Evolutionary conservation across 2,329 filamentous ascomycete species (phyloP).

Genomic region (Botrytis pseudocinerea): DNA sequence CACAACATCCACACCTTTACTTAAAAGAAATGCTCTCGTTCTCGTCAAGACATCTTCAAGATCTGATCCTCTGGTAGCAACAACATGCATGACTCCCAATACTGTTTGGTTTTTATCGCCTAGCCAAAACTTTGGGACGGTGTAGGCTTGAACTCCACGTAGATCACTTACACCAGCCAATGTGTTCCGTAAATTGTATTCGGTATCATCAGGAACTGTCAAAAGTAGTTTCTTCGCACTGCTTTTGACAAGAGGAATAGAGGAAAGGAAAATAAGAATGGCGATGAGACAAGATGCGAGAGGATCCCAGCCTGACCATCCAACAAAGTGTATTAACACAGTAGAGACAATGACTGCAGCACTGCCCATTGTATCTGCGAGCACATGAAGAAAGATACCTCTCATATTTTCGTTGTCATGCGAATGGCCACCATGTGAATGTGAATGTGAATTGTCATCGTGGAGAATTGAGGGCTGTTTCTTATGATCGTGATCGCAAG

Average conservation of each 20-base stretch:
- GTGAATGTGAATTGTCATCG: conserved; percentile 44
- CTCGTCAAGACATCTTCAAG: conserved; percentile 81
- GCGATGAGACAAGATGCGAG: conserved; percentile 93
- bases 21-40: conserved; percentile 69
- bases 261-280: conserved; percentile 87
- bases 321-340: conserved; percentile 78
- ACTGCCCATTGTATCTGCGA: conserved; percentile 92
- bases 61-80: conserved; percentile 70
- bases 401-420: conserved; percentile 97
- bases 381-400: conserved; percentile 92
- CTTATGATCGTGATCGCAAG: conserved; percentile 36
- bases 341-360: conserved; percentile 94
- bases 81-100: conserved; percentile 82
- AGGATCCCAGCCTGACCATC: conserved; percentile 94
- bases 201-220: conserved; percentile 78
- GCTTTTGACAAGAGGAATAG: conserved; percentile 81
- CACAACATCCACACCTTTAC: conserved; percentile 75
- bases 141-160: conserved; percentile 81
- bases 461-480: conserved; percentile 24
- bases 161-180: conserved; percentile 80
- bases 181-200: conserved; percentile 85
- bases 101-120: conserved; percentile 68
- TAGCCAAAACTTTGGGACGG: conserved; percentile 89
- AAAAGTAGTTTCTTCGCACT: conserved; percentile 82
- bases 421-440: conserved; percentile 32